Evolutionary conservation across 306 rosid genomes (phyloP).

Genomic region (barrel medic (Medicago truncatula)): DNA sequence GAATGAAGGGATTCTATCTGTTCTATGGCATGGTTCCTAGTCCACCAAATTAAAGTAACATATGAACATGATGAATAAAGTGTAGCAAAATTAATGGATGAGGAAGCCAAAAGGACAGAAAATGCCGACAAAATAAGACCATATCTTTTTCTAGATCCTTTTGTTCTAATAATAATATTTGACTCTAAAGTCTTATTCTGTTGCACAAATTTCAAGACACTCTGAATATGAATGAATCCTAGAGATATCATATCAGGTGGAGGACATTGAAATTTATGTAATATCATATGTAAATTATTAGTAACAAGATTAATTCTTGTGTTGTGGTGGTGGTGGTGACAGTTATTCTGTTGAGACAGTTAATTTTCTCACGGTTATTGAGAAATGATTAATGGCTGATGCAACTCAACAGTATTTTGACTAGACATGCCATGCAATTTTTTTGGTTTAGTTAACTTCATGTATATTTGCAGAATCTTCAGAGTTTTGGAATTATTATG

Average conservation of each 20-base stretch:
- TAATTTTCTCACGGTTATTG: constrained; percentile 50
- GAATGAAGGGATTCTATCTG: constrained; percentile 29
- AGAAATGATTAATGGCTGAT: constrained; percentile 49
- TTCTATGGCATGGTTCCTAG: constrained; percentile 31
- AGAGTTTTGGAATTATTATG: constrained; percentile 43
- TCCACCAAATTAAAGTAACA: constrained; percentile 53
- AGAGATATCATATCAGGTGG: constrained; percentile 6
- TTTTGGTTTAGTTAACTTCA: constrained; percentile 42
- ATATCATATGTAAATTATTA: constrained; percentile 33
- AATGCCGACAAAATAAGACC: constrained; percentile 68
- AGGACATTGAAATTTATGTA: constrained; percentile 39
- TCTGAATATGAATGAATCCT: constrained; percentile 44
- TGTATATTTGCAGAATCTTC: constrained; percentile 56
- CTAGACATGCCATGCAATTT: constrained; percentile 48
- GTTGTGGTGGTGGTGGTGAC: constrained; percentile 43
- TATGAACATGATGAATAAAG: constrained; percentile 63
- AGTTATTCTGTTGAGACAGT: constrained; percentile 73
- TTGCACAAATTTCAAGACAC: constrained; percentile 66
- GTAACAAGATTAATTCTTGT: constrained; percentile 22
- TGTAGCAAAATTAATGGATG: constrained; percentile 60
- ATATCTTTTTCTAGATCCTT: constrained; percentile 68
- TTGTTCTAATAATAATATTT: constrained; percentile 43
- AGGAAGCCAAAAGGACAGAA: constrained; percentile 55
- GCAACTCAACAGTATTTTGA: constrained; percentile 43
- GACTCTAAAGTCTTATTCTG: constrained; percentile 34